Conservation (phyloP, 805 yeast genomes). For the Wickerhamiella galacta region DNA sequence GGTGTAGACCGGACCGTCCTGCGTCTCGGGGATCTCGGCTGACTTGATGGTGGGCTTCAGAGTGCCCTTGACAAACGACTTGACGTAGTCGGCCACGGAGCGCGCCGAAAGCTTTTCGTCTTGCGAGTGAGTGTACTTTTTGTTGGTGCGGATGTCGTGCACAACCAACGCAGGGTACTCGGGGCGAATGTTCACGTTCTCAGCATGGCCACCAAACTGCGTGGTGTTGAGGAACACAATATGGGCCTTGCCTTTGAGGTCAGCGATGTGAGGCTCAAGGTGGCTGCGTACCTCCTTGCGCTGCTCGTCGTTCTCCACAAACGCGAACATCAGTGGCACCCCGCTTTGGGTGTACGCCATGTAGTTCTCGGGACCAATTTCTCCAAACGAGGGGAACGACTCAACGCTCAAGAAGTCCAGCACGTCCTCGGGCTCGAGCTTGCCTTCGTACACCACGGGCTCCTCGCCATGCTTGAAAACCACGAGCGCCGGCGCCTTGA, state of each 20-base stretch:
- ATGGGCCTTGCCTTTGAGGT: slow-evolving; percentile 62
- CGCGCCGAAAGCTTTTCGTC: slow-evolving; percentile 31
- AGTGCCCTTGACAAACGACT: slow-evolving; percentile 44
- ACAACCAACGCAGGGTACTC: slow-evolving; percentile 82
- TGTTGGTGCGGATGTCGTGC: slow-evolving; percentile 51
- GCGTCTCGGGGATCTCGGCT: slow-evolving; percentile 70
- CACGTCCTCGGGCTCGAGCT: slow-evolving; percentile 24
- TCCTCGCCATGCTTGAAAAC: slow-evolving; percentile 23
- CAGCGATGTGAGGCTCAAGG: slow-evolving; percentile 50
- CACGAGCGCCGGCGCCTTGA: slow-evolving; percentile 32
- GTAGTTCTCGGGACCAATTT: slow-evolving; percentile 68
- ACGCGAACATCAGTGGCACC: slow-evolving; percentile 74
- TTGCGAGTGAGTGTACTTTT: slow-evolving; percentile 68
- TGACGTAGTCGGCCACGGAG: slow-evolving; percentile 45
- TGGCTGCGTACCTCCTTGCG: slow-evolving; percentile 36
- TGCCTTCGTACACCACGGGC: slow-evolving; percentile 19
- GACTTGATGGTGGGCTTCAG: slow-evolving; percentile 63
- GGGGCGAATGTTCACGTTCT: slow-evolving; percentile 58
- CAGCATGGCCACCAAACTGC: slow-evolving; percentile 72
- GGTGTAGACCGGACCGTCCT: slow-evolving; percentile 50
- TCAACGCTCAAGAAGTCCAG: slow-evolving; percentile 39
- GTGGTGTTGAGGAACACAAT: slow-evolving; percentile 79
- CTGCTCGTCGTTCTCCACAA: slow-evolving; percentile 56
- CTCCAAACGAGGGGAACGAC: slow-evolving; percentile 72
- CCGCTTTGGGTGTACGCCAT: slow-evolving; percentile 52